Conservation (phyloP, 768 basidiomycete species). For the Xerocomellus chrysenteron region DNA sequence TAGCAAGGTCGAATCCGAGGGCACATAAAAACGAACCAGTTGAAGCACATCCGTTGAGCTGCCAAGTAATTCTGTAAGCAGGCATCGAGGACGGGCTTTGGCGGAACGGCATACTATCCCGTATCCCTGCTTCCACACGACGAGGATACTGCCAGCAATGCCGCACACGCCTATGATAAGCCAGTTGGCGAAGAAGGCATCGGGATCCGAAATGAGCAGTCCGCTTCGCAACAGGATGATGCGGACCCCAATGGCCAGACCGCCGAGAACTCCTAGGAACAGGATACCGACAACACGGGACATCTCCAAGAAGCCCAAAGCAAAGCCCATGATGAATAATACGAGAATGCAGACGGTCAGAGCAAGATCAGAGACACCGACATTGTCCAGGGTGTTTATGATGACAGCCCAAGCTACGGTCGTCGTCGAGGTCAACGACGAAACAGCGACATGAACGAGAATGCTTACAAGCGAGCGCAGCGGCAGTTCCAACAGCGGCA, state of each 20-base stretch:
- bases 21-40: conserved; percentile 58
- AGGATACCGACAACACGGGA: conserved; percentile 47
- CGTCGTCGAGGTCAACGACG: not conserved
- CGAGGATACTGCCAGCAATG: conserved; percentile 38
- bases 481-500: conserved; percentile 51
- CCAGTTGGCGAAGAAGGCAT: conserved; percentile 50
- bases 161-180: conserved; percentile 49
- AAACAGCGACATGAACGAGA: not conserved
- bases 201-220: conserved; percentile 42
- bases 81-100: not conserved
- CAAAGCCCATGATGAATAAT: conserved; percentile 50
- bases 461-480: conserved; percentile 44
- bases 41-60: conserved; percentile 53
- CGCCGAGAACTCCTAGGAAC: conserved; percentile 50
- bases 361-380: conserved; percentile 51
- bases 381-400: conserved; percentile 50
- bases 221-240: conserved; percentile 49
- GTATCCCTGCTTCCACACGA: conserved; percentile 45
- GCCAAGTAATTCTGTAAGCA: conserved; percentile 8
- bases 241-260: conserved; percentile 56
- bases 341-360: conserved; percentile 49
- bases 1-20: conserved; percentile 55
- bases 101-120: conserved; percentile 45
- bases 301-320: conserved; percentile 53
- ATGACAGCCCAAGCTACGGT: conserved; percentile 57